Evolutionary conservation across 2,329 filamentous ascomycete species (phyloP).

Genomic region (Neofusicoccum kwambonambiense): DNA sequence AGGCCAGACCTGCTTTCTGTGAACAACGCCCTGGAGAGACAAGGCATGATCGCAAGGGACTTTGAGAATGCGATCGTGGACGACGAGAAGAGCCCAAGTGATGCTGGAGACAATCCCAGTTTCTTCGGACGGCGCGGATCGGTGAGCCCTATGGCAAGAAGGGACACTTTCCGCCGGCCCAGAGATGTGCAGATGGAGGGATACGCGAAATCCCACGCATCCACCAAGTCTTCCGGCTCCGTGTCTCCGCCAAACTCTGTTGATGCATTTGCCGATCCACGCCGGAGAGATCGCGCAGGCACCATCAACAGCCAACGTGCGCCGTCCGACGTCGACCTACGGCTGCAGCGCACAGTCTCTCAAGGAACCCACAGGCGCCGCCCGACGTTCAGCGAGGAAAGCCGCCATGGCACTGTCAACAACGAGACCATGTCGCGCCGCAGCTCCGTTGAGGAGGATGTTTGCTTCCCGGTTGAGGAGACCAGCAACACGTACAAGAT

Average conservation of each 20-base stretch:
- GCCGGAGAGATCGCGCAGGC: slow-evolving; percentile 74
- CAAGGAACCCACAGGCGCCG: slow-evolving; percentile 62
- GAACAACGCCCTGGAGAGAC: slow-evolving; percentile 44
- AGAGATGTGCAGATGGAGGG: slow-evolving; percentile 33
- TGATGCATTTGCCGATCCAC: slow-evolving; percentile 91
- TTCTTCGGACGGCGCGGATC: slow-evolving; percentile 51
- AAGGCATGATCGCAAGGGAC: slow-evolving; percentile 61
- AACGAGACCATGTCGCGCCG: slow-evolving; percentile 61
- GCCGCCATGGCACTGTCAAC: slow-evolving; percentile 61
- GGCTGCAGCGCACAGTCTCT: slow-evolving; percentile 70
- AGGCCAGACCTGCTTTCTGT: slow-evolving; percentile 24
- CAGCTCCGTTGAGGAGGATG: slow-evolving; percentile 78
- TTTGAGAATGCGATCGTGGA: slow-evolving; percentile 76
- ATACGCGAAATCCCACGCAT: slow-evolving; percentile 44
- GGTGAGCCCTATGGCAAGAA: slow-evolving; percentile 37
- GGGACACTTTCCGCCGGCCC: slow-evolving; percentile 45
- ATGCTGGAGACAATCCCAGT: slow-evolving; percentile 35
- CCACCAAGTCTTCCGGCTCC: slow-evolving; percentile 61
- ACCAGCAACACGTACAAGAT: slow-evolving; percentile 78
- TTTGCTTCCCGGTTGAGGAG: slow-evolving; percentile 81
- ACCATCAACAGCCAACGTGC: slow-evolving; percentile 60
- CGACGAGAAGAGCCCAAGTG: slow-evolving; percentile 56
- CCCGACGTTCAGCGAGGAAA: slow-evolving; percentile 59
- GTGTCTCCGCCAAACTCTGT: slow-evolving; percentile 93
- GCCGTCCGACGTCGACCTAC: slow-evolving; percentile 54